Conservation (phyloP, 495 filamentous ascomycete species). For the Tuber magnatum region DNA sequence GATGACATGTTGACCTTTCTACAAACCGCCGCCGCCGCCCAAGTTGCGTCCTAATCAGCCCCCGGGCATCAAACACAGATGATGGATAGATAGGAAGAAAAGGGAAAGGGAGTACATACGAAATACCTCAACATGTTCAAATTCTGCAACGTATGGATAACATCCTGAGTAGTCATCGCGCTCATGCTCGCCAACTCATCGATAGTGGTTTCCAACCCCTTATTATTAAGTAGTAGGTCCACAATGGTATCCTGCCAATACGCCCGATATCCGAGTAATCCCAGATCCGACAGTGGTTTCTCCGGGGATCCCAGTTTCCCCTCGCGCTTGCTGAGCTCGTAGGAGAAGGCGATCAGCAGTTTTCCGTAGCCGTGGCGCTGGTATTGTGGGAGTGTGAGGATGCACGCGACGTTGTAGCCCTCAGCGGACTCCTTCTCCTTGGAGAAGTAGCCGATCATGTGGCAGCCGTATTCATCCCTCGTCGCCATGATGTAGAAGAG, state of each 20-base stretch:
- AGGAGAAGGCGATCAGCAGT: conserved; percentile 92
- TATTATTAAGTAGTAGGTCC: conserved; percentile 65
- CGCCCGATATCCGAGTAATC: conserved; percentile 82
- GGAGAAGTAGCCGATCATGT: conserved; percentile 92
- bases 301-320: conserved; percentile 90
- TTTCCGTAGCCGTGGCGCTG: conserved; percentile 90
- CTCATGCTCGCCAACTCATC: conserved; percentile 61
- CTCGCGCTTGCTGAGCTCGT: conserved; percentile 93
- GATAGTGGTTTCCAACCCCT: conserved; percentile 60
- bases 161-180: conserved; percentile 92
- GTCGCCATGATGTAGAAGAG: conserved; percentile 97
- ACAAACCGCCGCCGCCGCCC: not conserved
- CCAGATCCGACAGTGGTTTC: conserved; percentile 90
- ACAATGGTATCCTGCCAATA: conserved; percentile 95
- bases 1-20: conserved; percentile 89
- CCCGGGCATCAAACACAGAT: not conserved
- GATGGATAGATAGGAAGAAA: not conserved
- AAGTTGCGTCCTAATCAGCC: conserved; percentile 35
- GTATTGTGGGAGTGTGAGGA: conserved; percentile 90
- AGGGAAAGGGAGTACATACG: conserved; percentile 43
- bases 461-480: conserved; percentile 76
- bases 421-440: conserved; percentile 97
- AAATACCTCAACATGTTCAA: conserved; percentile 91
- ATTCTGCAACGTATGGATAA: conserved; percentile 84
- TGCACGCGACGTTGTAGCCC: conserved; percentile 95